Evolutionary conservation across 2,329 filamentous ascomycete species (phyloP).

Genomic region (Cytospora schulzeri): DNA sequence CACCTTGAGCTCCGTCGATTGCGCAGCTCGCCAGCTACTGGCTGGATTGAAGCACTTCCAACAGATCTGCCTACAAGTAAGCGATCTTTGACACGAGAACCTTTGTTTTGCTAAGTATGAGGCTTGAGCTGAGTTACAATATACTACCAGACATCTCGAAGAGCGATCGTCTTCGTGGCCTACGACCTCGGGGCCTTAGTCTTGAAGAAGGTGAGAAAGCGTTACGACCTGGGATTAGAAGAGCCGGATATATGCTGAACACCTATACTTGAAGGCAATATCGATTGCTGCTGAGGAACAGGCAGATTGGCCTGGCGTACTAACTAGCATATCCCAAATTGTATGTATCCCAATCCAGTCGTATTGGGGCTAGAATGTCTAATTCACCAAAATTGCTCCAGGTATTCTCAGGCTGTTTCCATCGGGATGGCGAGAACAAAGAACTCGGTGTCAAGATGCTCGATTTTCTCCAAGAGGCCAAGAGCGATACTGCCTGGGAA

Average conservation of each 20-base stretch:
- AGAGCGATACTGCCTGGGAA: background rate
- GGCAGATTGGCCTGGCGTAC: no score
- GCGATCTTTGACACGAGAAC: no score
- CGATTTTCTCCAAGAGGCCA: background rate
- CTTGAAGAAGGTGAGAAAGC: background rate
- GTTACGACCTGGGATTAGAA: no score
- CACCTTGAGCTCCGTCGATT: background rate
- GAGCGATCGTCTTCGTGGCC: background rate
- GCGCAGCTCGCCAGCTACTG: background rate
- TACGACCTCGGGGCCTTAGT: slow-evolving; percentile 1
- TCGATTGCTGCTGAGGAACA: no score
- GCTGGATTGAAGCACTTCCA: background rate
- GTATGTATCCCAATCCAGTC: no score
- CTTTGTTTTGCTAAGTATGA: no score
- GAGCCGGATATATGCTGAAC: no score
- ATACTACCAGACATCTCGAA: background rate
- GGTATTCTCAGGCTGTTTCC: background rate
- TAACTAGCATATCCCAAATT: no score
- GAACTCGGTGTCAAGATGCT: slow-evolving; percentile 1
- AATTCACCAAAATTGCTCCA: background rate
- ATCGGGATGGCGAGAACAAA: background rate
- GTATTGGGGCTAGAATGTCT: no score
- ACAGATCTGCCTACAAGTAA: background rate
- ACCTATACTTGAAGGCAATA: no score
- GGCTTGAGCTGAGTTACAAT: no score